These are phyloP conservation scores for Ustilago curta DNA, from an alignment of 1,284 basidiomycete genomes.

Conservation along the genomic window DNA sequence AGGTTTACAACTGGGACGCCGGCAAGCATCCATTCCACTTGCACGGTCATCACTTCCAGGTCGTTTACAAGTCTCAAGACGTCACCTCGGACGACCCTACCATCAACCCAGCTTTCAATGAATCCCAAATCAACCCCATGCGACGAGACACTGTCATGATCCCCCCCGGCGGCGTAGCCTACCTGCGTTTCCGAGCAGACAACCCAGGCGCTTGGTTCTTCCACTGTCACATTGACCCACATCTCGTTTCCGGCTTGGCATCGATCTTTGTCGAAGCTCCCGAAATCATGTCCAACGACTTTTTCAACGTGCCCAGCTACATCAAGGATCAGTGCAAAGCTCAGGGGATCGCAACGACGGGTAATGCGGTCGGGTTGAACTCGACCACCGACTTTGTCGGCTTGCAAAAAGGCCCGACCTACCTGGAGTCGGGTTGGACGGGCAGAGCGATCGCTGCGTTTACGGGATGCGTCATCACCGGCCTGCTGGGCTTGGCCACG, in stretches of 20 bases:
- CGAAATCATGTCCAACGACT: constrained; percentile 62
- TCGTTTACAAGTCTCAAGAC: constrained; percentile 77
- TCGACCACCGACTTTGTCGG: constrained; percentile 57
- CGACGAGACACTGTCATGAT: constrained; percentile 70
- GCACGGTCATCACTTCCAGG: constrained; percentile 51
- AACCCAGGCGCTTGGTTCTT: constrained; percentile 63
- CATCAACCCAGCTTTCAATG: constrained; percentile 83
- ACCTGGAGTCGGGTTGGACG: constrained; percentile 60
- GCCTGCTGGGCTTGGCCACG: constrained; percentile 81
- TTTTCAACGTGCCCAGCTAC: constrained; percentile 73
- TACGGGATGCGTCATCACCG: constrained; percentile 84
- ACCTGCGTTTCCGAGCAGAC: constrained; percentile 59
- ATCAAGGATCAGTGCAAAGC: constrained; percentile 80
- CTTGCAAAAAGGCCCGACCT: constrained; percentile 36
- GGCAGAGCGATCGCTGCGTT: constrained; percentile 77
- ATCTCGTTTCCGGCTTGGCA: constrained; percentile 78
- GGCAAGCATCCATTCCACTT: constrained; percentile 58
- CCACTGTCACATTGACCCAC: constrained; percentile 62
- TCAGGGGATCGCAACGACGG: constrained; percentile 73
- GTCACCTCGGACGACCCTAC: constrained; percentile 81
- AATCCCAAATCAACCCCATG: constrained; percentile 73
- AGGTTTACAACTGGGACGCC: constrained; percentile 66
- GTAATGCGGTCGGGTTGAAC: constrained; percentile 64
- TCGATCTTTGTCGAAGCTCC: constrained; percentile 82
- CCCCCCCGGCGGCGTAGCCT: constrained; percentile 50